Conservation (phyloP, 1,284 basidiomycete genomes). For the Ganoderma meredithae region DNA sequence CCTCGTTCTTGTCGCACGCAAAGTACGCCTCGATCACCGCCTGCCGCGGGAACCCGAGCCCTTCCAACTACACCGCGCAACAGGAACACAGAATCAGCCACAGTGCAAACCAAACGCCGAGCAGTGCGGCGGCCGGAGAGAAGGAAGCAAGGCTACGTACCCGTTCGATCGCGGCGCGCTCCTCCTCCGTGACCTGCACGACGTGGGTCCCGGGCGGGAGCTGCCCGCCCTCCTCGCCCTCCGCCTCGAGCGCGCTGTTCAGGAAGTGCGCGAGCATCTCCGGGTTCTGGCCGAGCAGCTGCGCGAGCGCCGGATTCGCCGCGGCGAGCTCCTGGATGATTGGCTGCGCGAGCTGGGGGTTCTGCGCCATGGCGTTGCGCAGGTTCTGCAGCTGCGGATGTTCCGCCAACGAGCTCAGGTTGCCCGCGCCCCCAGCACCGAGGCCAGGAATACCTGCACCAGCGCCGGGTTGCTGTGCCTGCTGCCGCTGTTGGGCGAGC, state of each 20-base stretch:
- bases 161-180: constrained; percentile 86
- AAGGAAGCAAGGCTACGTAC: constrained; percentile 54
- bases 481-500: constrained; percentile 79
- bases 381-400: constrained; percentile 73
- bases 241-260: constrained; percentile 52
- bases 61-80: constrained; percentile 66
- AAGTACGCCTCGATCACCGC: constrained; percentile 87
- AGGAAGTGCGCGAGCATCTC: constrained; percentile 74
- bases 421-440: constrained; percentile 47
- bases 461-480: constrained; percentile 46
- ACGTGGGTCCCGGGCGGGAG: constrained; percentile 72
- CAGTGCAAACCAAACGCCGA: constrained; percentile 12
- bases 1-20: constrained; percentile 95
- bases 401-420: constrained; percentile 63
- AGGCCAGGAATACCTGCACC: constrained; percentile 25
- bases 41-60: constrained; percentile 85
- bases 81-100: constrained; percentile 21
- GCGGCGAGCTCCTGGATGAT: constrained; percentile 84
- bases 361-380: constrained; percentile 74
- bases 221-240: constrained; percentile 53
- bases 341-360: constrained; percentile 82
- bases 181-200: constrained; percentile 84
- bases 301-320: constrained; percentile 78
- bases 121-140: background rate
- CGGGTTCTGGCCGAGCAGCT: constrained; percentile 73